A percentile compares a stretch with the other conserved stretches of the same genome.
phyloP scores from a whole-genome alignment of 2,329 filamentous ascomycete species.

The Aspergillus fumigatus region DNA sequence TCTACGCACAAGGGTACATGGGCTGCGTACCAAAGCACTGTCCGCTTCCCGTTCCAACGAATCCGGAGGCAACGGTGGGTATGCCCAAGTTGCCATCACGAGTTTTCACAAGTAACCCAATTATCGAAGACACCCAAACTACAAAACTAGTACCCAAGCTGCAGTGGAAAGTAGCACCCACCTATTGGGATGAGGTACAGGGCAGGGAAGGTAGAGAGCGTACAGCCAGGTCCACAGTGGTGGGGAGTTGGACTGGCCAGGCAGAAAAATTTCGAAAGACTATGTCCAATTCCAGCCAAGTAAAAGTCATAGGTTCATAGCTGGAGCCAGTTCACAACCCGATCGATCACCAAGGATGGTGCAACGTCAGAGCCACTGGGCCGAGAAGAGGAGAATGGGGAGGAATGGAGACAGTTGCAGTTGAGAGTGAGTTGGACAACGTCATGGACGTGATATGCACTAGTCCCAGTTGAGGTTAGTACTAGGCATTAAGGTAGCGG shows the following conservation, averaged over 20 bases:
- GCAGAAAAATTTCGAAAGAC: conserved; percentile 16
- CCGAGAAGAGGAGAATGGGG: neutral
- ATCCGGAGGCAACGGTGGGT: conserved; percentile 52
- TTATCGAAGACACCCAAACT: neutral
- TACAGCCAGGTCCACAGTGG: neutral
- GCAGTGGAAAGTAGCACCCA: neutral
- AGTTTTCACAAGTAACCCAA: neutral
- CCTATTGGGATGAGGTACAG: neutral
- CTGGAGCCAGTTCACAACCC: conserved; percentile 5
- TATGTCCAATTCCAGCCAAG: conserved; percentile 8
- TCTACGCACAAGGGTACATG: neutral
- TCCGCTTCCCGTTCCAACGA: conserved; percentile 51
- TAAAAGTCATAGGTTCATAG: neutral
- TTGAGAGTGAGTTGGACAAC: conserved; percentile 17
- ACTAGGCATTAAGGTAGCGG: conserved; percentile 3
- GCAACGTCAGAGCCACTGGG: conserved; percentile 22
- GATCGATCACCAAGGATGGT: conserved; percentile 14
- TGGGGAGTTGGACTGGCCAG: conserved; percentile 1
- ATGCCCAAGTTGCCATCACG: conserved; percentile 59
- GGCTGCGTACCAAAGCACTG: conserved; percentile 44
- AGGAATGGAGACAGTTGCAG: conserved; percentile 2
- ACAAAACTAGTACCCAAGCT: neutral
- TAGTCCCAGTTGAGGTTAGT: conserved; percentile 16
- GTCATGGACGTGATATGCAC: conserved; percentile 26
- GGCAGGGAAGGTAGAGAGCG: neutral